A percentile compares a stretch with the other conserved stretches of the same genome.
phyloP scores from a whole-genome alignment of 768 basidiomycete genomes.

The Pleurotus platypus region DNA sequence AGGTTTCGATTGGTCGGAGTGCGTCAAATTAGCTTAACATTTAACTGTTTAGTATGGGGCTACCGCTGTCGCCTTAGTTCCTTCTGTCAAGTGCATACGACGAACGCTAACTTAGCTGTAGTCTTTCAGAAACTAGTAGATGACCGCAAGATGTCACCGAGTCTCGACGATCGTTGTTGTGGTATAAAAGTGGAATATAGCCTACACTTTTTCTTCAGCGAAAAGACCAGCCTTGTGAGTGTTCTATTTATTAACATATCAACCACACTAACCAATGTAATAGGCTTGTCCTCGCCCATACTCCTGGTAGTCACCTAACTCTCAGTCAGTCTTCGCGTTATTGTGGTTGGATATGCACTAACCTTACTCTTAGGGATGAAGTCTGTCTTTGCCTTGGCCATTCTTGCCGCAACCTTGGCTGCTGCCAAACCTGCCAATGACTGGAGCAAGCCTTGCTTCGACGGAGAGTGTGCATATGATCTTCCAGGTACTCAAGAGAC shows the following conservation, averaged over 20 bases:
- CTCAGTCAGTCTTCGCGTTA: not conserved
- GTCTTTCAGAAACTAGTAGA: too few relatives aligned
- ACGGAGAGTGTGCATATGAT: constrained; percentile 19
- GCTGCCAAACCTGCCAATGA: constrained; percentile 14
- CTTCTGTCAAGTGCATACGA: too few relatives aligned
- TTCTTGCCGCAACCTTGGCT: not conserved
- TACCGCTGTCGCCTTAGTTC: too few relatives aligned
- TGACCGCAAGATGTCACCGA: too few relatives aligned
- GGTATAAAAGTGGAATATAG: not conserved
- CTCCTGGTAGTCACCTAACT: not conserved
- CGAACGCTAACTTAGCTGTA: too few relatives aligned
- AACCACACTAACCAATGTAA: not conserved
- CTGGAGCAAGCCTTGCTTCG: constrained; percentile 21
- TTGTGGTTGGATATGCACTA: too few relatives aligned
- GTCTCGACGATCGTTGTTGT: not conserved
- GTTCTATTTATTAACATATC: too few relatives aligned
- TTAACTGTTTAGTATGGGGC: too few relatives aligned
- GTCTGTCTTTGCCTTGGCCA: not conserved
- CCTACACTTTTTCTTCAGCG: not conserved
- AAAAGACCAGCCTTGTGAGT: not conserved
- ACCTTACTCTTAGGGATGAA: too few relatives aligned
- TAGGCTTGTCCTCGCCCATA: not conserved
- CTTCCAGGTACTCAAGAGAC: not conserved
- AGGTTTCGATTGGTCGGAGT: too few relatives aligned
- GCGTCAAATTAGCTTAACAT: too few relatives aligned